Base-by-base conservation (phyloP, 2,329 filamentous ascomycete genomes). In the Arthrobotrys megalospora region DNA sequence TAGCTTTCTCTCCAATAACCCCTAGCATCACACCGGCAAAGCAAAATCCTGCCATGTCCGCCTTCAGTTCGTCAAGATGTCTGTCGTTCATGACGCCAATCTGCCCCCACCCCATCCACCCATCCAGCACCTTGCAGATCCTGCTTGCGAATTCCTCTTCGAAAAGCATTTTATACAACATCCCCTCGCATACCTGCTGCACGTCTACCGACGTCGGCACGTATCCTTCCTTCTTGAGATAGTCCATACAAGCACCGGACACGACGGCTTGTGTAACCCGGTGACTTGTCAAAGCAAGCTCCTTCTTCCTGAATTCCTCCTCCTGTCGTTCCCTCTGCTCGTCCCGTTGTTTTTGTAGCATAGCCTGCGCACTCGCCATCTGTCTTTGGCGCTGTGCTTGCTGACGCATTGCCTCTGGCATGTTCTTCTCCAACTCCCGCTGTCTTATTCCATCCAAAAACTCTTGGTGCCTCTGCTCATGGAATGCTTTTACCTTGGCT, bases 31-130 rank as follows among this genome's bases (percentile, higher is more conserved):
- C 63, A 21, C 68, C 67, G 1, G 76, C 76, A 41, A 65, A 79
- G 34, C 68, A 79, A 28, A 79, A 79, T 16, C 53, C 69, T 4
- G 28, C 34, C 14, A 66, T 10, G 19, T 79, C 69, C 1, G 69
- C 38, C 47, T 79, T 70, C 36, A 79, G n/a, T 10, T 79, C 76
- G 28, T 79, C 76, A 6, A 79, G 55, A 43, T 79, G 76, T 34
- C 76, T 68, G 52, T 79, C 76, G n/a, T 79, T 79, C 86, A 89
- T 88, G 6, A 88, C 88, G 6, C 87, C 87, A 69, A 87, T 86
- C 34, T 89, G 87, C 1, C 87, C 85, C 87, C 88, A 89, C 0
- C 84, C 83, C 82, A 86, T 88, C 88, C 88, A 89, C 45, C 82
- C 81, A 71, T 88, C 87, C 36, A 90, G 80, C 82, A 88, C 85